These are phyloP conservation scores for Eremothecium coryli DNA, from an alignment of 1,139 yeast species.

Conservation along the genomic window DNA sequence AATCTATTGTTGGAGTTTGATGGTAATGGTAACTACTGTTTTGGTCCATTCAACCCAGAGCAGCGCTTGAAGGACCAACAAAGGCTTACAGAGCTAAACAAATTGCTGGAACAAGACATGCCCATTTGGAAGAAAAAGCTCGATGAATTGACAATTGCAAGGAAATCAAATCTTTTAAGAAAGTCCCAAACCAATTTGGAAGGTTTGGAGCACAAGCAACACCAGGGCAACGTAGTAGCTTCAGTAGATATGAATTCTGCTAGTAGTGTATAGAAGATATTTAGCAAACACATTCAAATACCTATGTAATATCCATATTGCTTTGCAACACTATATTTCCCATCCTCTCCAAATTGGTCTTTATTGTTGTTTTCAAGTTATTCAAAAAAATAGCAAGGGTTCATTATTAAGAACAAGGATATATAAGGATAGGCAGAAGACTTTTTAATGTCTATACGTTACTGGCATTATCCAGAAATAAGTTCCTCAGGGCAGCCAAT, in stretches of 20 bases:
- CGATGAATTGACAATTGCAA: slow-evolving; percentile 46
- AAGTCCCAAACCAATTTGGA: slow-evolving; percentile 26
- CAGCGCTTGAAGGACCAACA: slow-evolving; percentile 62
- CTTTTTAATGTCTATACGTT: slow-evolving; percentile 18
- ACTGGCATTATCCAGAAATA: slow-evolving; percentile 39
- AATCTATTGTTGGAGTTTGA: slow-evolving; percentile 73
- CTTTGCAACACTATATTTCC: too few relatives aligned
- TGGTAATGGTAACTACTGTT: slow-evolving; percentile 69
- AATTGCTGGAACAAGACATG: slow-evolving; percentile 52
- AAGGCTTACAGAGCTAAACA: slow-evolving; percentile 57
- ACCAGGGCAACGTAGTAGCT: too few relatives aligned
- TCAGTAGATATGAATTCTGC: too few relatives aligned
- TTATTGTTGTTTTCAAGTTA: too few relatives aligned
- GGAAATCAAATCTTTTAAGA: slow-evolving; percentile 24
- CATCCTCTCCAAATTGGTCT: too few relatives aligned
- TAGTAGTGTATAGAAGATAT: too few relatives aligned
- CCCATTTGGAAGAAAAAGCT: slow-evolving; percentile 58
- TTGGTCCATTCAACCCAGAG: slow-evolving; percentile 60
- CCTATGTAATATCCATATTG: too few relatives aligned
- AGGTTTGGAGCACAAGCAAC: too few relatives aligned
- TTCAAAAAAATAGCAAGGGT: too few relatives aligned
- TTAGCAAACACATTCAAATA: too few relatives aligned
- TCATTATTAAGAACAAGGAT: too few relatives aligned
- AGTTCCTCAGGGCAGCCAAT: slow-evolving; percentile 42
- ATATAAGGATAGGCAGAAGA: too few relatives aligned